These are phyloP conservation scores for Dryadomyces quercivorus DNA, from an alignment of 2,329 filamentous ascomycete genomes.

Conservation along the genomic window DNA sequence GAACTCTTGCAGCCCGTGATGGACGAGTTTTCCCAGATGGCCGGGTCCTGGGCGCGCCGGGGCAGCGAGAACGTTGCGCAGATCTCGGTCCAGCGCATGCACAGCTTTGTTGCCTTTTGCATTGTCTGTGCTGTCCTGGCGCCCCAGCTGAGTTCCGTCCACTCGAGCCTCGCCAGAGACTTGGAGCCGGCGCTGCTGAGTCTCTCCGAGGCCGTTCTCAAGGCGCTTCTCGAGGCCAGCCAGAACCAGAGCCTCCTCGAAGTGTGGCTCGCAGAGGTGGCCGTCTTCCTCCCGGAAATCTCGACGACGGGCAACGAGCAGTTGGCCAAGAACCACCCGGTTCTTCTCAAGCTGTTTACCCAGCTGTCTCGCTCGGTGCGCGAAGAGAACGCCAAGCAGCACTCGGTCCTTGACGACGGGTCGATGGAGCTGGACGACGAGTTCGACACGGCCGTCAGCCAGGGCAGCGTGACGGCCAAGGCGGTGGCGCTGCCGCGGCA, in stretches of 20 bases:
- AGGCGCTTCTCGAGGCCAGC: constrained; percentile 27
- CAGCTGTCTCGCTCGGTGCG: constrained; percentile 24
- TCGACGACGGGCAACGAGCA: constrained; percentile 22
- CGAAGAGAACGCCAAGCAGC: constrained; percentile 20
- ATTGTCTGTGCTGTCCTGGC: constrained; percentile 32
- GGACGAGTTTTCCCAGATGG: constrained; percentile 33
- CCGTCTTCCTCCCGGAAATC: constrained; percentile 34
- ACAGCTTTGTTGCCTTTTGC: constrained; percentile 37
- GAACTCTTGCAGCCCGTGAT: constrained; percentile 43
- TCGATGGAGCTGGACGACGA: constrained; percentile 56
- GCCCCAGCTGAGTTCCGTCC: constrained; percentile 32
- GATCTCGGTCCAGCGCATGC: constrained; percentile 39
- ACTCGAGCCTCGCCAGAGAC: constrained; percentile 35
- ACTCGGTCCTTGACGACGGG: constrained; percentile 29
- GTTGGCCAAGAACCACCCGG: constrained; percentile 25
- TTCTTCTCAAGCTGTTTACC: constrained; percentile 31
- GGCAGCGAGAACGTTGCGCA: constrained; percentile 31
- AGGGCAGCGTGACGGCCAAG: constrained; percentile 25
- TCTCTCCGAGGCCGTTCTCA: constrained; percentile 28
- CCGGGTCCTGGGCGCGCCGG: constrained; percentile 32
- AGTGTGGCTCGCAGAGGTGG: constrained; percentile 30
- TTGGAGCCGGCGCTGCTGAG: constrained; percentile 30
- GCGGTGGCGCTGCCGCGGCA: constrained; percentile 32
- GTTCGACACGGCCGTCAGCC: constrained; percentile 48
- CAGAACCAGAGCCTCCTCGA: constrained; percentile 35